These are phyloP conservation scores for Wickerhamomyces bovis DNA, from an alignment of 805 yeast genomes.

Conservation along the genomic window DNA sequence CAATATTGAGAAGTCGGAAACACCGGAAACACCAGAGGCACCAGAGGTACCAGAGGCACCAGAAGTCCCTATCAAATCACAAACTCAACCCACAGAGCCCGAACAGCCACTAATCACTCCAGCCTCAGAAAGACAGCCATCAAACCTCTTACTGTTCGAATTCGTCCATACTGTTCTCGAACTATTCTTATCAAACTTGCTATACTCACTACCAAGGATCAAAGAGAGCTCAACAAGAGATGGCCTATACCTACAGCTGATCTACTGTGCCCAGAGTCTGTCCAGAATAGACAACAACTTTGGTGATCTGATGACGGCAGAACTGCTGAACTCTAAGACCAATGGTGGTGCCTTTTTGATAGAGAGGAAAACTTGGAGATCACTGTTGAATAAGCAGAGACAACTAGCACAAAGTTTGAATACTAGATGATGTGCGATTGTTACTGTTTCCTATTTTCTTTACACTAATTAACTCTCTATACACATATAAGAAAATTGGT, in stretches of 20 bases:
- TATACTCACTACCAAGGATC: slow-evolving; percentile 27
- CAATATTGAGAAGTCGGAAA: too few relatives aligned
- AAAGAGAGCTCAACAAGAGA: slow-evolving; percentile 41
- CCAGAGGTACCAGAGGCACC: neutral
- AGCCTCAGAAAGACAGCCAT: slow-evolving; percentile 7
- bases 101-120: slow-evolving; percentile 12
- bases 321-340: slow-evolving; percentile 24
- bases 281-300: slow-evolving; percentile 68
- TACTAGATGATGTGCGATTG: too few relatives aligned
- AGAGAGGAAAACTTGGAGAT: slow-evolving; percentile 37
- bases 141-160: slow-evolving; percentile 29
- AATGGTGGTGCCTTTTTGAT: slow-evolving; percentile 15
- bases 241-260: slow-evolving; percentile 72
- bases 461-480: too few relatives aligned
- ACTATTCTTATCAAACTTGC: slow-evolving; percentile 27
- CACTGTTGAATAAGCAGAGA: neutral
- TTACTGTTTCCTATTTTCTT: too few relatives aligned
- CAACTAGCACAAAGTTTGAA: neutral
- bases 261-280: slow-evolving; percentile 84
- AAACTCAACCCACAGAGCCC: neutral
- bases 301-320: slow-evolving; percentile 44
- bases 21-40: slow-evolving; percentile 19
- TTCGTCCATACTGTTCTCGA: slow-evolving; percentile 30
- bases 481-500: too few relatives aligned
- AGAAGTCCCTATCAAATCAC: neutral